Conservation (phyloP, 164 flowering plant species). For the Saururus chinensis region DNA sequence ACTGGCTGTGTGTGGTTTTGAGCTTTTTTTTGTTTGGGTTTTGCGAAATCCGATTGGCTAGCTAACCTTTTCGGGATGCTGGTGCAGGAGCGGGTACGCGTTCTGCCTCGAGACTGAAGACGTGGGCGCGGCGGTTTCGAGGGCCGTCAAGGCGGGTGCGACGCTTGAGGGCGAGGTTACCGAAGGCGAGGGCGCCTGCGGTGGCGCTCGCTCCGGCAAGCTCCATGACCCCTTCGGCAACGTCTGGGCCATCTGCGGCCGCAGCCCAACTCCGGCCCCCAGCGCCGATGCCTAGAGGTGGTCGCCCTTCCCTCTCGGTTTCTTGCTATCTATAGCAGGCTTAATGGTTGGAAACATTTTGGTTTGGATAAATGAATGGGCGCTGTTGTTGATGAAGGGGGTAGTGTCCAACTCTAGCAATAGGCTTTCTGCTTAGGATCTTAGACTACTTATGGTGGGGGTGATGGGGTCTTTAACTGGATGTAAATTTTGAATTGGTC, state of each 20-base stretch:
- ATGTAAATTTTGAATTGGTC: too few species aligned
- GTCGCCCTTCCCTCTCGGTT: too few species aligned
- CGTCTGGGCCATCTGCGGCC: slow-evolving; percentile 4
- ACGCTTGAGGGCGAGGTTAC: background rate
- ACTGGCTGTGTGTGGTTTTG: too few species aligned
- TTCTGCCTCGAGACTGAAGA: background rate
- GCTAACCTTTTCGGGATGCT: background rate
- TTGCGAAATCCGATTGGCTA: background rate
- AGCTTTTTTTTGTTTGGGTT: too few species aligned
- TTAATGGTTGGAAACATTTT: too few species aligned
- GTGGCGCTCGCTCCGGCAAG: slow-evolving; percentile 1
- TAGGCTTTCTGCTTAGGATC: too few species aligned
- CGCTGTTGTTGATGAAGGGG: too few species aligned
- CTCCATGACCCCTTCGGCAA: slow-evolving; percentile 2
- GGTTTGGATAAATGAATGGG: too few species aligned
- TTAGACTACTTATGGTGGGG: too few species aligned
- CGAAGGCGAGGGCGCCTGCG: background rate
- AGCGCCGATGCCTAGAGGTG: background rate
- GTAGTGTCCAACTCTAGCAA: too few species aligned
- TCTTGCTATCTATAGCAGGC: too few species aligned
- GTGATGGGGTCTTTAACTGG: too few species aligned
- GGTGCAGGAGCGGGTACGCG: background rate
- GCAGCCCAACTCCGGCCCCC: background rate
- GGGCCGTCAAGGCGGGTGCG: slow-evolving; percentile 3
- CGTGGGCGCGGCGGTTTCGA: background rate